Evolutionary conservation across 176 grass and related monocot species (phyloP).

Genomic region (Oryza punctata): DNA sequence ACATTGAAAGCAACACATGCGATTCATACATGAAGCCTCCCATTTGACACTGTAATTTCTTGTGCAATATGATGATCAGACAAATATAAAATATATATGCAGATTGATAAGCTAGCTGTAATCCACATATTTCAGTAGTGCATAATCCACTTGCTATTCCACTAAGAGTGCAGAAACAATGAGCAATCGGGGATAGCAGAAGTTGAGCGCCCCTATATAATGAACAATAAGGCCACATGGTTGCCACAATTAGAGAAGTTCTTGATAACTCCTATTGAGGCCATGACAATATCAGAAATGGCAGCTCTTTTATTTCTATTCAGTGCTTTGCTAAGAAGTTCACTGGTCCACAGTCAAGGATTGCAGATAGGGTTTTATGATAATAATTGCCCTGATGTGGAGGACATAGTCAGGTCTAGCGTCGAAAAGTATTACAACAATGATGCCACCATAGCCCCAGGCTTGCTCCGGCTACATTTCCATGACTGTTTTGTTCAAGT

Average conservation of each 20-base stretch:
- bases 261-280: neutral
- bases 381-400: conserved; percentile 51
- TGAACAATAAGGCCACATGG: neutral
- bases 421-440: conserved; percentile 67
- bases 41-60: neutral
- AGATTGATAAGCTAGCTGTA: conserved; percentile 45
- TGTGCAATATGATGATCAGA: conserved; percentile 4
- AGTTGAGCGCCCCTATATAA: conserved; percentile 35
- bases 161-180: conserved; percentile 26
- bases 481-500: conserved; percentile 94
- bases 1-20: neutral
- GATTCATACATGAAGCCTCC: neutral
- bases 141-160: conserved; percentile 47
- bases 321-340: conserved; percentile 6
- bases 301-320: conserved; percentile 18
- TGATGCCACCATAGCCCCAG: conserved; percentile 63
- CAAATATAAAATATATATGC: conserved; percentile 32
- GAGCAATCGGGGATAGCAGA: neutral
- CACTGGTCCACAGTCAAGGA: conserved; percentile 41
- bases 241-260: neutral
- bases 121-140: conserved; percentile 48
- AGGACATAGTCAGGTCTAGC: conserved; percentile 66
- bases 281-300: conserved; percentile 16
- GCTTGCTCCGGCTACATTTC: conserved; percentile 81
- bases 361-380: conserved; percentile 71